Evolutionary conservation across 768 basidiomycete genomes (phyloP).

Genomic region (Lyophyllum decastes): DNA sequence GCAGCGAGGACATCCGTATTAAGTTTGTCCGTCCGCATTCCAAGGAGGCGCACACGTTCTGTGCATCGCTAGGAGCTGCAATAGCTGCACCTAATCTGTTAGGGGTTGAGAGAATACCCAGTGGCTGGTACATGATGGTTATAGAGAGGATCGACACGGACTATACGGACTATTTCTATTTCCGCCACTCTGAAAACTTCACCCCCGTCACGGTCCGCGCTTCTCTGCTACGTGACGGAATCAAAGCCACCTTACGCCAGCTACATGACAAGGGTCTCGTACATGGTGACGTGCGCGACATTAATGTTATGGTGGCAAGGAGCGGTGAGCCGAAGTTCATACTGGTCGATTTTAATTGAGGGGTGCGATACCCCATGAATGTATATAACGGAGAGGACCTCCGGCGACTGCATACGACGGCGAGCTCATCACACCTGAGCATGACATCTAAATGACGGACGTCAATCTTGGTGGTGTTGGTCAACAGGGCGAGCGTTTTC

Average conservation of each 20-base stretch:
- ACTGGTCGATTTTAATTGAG: constrained; percentile 31
- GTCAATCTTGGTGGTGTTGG: no score
- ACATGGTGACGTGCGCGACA: constrained; percentile 27
- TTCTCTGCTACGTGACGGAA: neutral
- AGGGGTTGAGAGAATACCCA: constrained; percentile 23
- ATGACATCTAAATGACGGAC: constrained; percentile 25
- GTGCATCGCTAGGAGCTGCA: constrained; percentile 18
- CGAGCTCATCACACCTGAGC: constrained; percentile 18
- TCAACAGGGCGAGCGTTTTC: no score
- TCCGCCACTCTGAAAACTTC: neutral
- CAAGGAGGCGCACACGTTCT: constrained; percentile 15
- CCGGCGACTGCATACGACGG: constrained; percentile 10
- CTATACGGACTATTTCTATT: neutral
- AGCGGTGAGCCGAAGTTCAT: constrained; percentile 6
- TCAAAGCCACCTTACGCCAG: neutral
- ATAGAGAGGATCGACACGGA: constrained; percentile 20
- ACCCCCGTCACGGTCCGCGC: neutral
- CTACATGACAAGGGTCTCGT: constrained; percentile 18
- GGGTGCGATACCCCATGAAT: constrained; percentile 21
- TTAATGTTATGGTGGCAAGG: constrained; percentile 24
- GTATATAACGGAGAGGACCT: neutral
- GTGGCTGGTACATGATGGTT: constrained; percentile 29
- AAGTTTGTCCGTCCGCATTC: constrained; percentile 11
- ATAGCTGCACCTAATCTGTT: constrained; percentile 20
- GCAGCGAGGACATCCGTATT: neutral